Percentiles rank a stretch among this genome's conserved stretches.
These are phyloP conservation scores for Cokeromyces recurvatus DNA, from an alignment of 371 early-diverging fungal genomes.

Conservation along the genomic window DNA sequence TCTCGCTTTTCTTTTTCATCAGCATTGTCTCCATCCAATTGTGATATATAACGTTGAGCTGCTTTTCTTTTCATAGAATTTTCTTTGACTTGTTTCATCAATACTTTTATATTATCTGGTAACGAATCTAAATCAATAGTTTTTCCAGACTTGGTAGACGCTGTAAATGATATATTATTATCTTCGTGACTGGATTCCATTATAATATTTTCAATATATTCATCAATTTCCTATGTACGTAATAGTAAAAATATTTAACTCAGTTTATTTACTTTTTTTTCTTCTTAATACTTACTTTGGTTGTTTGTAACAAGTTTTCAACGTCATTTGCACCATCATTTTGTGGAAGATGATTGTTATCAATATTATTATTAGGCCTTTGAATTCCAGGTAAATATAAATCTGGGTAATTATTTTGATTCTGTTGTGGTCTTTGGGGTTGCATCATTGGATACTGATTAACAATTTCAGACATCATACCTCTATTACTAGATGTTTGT, in stretches of 20 bases:
- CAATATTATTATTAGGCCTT: constrained; percentile 6
- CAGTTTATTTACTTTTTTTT: no score
- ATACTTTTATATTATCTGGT: constrained; percentile 31
- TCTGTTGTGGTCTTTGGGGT: constrained; percentile 1
- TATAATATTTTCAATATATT: constrained; percentile 24
- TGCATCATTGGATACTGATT: constrained; percentile 16
- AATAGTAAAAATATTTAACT: no score
- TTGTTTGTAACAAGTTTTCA: no score
- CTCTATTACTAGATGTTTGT: constrained; percentile 1
- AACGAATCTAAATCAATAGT: constrained; percentile 28
- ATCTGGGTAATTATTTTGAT: constrained; percentile 7
- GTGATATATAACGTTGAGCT: constrained; percentile 17
- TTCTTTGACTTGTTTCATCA: constrained; percentile 37
- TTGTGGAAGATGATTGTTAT: constrained; percentile 31
- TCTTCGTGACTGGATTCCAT: constrained; percentile 15
- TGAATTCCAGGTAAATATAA: constrained; percentile 25
- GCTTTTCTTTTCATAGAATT: constrained; percentile 33
- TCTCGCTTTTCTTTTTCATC: constrained; percentile 13
- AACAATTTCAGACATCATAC: constrained; percentile 15
- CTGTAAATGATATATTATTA: constrained; percentile 21
- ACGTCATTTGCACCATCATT: constrained; percentile 37
- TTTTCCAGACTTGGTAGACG: constrained; percentile 29
- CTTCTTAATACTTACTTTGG: no score
- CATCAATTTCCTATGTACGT: constrained; percentile 40
- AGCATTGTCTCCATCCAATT: constrained; percentile 55